These are phyloP conservation scores for Anisogramma anomala DNA, from an alignment of 2,329 filamentous ascomycete species.

Conservation along the genomic window DNA sequence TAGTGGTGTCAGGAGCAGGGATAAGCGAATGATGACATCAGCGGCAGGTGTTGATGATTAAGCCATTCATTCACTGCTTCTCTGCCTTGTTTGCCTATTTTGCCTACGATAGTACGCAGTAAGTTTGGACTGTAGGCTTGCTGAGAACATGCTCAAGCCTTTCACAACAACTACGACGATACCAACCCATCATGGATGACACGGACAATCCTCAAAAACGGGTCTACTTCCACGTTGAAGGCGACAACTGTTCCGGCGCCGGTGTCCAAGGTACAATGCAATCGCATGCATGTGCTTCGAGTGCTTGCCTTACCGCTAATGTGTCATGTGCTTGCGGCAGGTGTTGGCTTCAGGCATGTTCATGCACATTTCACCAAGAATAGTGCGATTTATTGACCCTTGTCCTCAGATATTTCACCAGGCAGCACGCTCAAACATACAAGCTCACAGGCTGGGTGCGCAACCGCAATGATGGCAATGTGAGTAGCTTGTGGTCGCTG, in stretches of 20 bases:
- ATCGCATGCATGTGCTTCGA: background rate
- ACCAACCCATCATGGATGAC: too few relatives aligned
- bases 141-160: too few relatives aligned
- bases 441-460: constrained; percentile 50
- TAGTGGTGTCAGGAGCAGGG: constrained; percentile 3
- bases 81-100: too few relatives aligned
- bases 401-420: constrained; percentile 36
- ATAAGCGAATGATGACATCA: constrained; percentile 8
- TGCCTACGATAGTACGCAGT: too few relatives aligned
- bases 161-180: too few relatives aligned
- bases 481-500: constrained; percentile 16
- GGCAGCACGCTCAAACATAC: constrained; percentile 37
- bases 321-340: constrained; percentile 24
- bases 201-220: too few relatives aligned
- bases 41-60: too few relatives aligned
- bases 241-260: constrained; percentile 15
- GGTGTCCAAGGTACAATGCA: constrained; percentile 54
- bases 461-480: constrained; percentile 47
- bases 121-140: too few relatives aligned
- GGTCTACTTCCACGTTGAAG: constrained; percentile 53
- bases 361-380: background rate
- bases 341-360: constrained; percentile 43
- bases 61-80: too few relatives aligned
- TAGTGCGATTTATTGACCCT: background rate
- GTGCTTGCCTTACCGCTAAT: background rate